phyloP scores from a whole-genome alignment of 179 eudicot species.

The Beta corolliflora region DNA sequence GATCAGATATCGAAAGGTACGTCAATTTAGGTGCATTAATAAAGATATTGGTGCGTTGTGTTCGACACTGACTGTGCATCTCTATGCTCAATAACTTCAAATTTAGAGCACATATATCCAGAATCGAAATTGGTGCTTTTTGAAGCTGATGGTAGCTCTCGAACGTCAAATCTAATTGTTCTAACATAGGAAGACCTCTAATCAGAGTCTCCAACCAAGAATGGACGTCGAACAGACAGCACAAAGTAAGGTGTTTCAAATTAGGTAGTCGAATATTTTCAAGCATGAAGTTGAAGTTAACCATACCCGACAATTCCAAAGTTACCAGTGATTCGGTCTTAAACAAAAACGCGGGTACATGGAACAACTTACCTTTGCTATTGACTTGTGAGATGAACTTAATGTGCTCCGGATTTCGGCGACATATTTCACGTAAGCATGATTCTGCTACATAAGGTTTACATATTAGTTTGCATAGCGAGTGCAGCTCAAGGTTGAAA shows the following conservation, averaged over 20 bases:
- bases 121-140: not conserved
- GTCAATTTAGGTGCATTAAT: slow-evolving; percentile 10
- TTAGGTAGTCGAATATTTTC: not conserved
- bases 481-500: not conserved
- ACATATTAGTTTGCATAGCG: not conserved
- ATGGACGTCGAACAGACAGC: not conserved
- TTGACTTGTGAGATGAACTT: not conserved
- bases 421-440: not conserved
- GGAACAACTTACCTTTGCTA: too few species aligned
- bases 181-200: not conserved
- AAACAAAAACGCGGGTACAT: not conserved
- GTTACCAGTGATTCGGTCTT: not conserved
- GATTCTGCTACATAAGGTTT: not conserved
- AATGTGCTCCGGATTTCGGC: not conserved
- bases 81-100: not conserved
- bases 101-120: not conserved
- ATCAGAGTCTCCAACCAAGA: not conserved
- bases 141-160: not conserved
- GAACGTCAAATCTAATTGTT: not conserved
- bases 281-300: not conserved
- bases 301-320: not conserved
- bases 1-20: not conserved
- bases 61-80: not conserved
- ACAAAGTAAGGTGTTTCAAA: not conserved
- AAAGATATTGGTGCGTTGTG: not conserved